phyloP scores from a whole-genome alignment of 1,284 basidiomycete genomes.

The Cutaneotrichosporon sp. region DNA sequence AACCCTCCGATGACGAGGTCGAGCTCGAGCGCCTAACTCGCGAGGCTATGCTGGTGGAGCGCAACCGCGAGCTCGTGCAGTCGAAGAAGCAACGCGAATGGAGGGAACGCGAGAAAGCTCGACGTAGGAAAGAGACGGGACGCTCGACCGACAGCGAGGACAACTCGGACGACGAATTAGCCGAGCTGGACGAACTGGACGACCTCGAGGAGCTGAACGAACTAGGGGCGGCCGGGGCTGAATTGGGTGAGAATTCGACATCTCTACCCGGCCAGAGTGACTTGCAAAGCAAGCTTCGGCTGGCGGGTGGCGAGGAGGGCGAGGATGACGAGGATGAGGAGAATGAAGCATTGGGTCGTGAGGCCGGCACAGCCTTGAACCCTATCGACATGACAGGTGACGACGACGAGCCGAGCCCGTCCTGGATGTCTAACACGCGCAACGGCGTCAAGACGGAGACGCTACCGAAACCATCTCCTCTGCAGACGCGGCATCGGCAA shows the following conservation, averaged over 20 bases:
- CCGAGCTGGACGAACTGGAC: background rate
- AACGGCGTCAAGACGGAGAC: background rate
- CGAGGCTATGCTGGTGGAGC: slow-evolving; percentile 13
- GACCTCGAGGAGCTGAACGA: background rate
- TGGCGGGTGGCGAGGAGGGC: background rate
- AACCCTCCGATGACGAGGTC: slow-evolving; percentile 23
- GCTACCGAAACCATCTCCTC: background rate
- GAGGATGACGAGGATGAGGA: slow-evolving; percentile 6
- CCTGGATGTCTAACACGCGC: background rate
- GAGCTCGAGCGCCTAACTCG: slow-evolving; percentile 23
- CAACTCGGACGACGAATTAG: background rate
- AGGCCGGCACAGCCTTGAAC: background rate
- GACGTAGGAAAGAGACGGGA: no score
- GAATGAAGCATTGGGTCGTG: background rate
- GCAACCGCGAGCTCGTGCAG: background rate
- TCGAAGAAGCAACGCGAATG: slow-evolving; percentile 7
- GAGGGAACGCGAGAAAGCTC: slow-evolving; percentile 3
- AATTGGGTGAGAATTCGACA: background rate
- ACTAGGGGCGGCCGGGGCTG: background rate
- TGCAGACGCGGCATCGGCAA: background rate
- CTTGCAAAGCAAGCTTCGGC: background rate
- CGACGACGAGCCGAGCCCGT: background rate
- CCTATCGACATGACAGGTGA: background rate
- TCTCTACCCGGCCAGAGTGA: background rate
- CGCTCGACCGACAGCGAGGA: background rate